Conservation (phyloP, 177 flowering plant genomes). For the Tripterygium wilfordii region DNA sequence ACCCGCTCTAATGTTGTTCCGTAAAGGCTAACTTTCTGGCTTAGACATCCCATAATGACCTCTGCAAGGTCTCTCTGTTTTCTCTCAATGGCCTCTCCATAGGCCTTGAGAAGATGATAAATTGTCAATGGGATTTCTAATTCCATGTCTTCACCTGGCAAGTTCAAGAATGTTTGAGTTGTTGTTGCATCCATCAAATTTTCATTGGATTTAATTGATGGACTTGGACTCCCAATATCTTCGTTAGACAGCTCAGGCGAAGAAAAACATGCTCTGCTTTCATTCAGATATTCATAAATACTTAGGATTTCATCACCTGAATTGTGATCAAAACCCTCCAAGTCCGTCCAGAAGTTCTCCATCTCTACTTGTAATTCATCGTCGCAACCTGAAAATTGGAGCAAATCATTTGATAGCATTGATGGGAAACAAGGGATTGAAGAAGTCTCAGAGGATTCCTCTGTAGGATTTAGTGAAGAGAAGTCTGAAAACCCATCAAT, state of each 20-base stretch:
- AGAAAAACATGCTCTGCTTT: constrained; percentile 12
- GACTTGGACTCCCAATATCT: constrained; percentile 18
- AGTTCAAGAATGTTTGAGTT: constrained; percentile 8
- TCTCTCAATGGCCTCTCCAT: constrained; percentile 45
- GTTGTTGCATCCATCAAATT: constrained; percentile 10
- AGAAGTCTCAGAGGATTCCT: constrained; percentile 14
- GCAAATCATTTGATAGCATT: background rate
- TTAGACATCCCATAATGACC: constrained; percentile 30
- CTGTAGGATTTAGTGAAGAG: constrained; percentile 16
- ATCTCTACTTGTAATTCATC: constrained; percentile 1
- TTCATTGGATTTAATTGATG: constrained; percentile 12
- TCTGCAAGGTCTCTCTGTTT: constrained; percentile 33
- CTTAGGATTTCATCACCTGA: constrained; percentile 8
- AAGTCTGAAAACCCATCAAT: constrained; percentile 12
- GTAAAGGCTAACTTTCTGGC: constrained; percentile 34
- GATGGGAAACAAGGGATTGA: constrained; percentile 12
- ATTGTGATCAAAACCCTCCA: constrained; percentile 16
- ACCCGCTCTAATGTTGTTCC: constrained; percentile 42
- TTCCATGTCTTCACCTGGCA: constrained; percentile 25
- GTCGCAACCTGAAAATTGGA: constrained; percentile 1
- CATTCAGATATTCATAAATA: constrained; percentile 5
- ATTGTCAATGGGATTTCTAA: constrained; percentile 22
- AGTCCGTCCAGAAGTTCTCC: constrained; percentile 3
- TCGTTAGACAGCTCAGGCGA: constrained; percentile 9
- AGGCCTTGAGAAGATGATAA: constrained; percentile 45